phyloP scores from a whole-genome alignment of 768 basidiomycete species.

The Postia placenta region DNA sequence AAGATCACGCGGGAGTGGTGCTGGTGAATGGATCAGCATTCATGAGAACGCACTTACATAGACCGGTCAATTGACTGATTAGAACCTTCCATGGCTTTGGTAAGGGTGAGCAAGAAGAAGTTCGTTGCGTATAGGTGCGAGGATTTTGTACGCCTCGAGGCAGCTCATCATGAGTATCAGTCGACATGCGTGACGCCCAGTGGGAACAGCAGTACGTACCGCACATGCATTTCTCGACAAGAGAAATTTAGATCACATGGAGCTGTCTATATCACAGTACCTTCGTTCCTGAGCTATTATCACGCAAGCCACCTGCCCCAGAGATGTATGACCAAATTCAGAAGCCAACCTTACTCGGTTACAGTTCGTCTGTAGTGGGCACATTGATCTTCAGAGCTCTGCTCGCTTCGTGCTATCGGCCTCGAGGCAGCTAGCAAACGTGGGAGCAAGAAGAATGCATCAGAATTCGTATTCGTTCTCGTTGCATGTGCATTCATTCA shows the following conservation, averaged over 20 bases:
- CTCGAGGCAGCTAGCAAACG: slow-evolving; percentile 11
- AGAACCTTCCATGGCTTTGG: background rate
- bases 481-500: too few species aligned
- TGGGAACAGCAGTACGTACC: background rate
- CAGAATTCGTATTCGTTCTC: background rate
- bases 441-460: background rate
- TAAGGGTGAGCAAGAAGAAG: background rate
- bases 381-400: background rate
- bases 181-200: background rate
- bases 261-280: too few species aligned
- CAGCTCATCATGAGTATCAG: background rate
- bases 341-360: too few species aligned
- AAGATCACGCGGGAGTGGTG: background rate
- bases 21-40: background rate
- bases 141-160: slow-evolving; percentile 5
- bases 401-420: slow-evolving; percentile 12
- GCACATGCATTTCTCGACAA: too few species aligned
- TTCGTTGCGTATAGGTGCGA: too few species aligned
- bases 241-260: too few species aligned
- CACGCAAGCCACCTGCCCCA: too few species aligned
- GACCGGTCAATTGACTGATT: background rate
- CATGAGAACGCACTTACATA: background rate
- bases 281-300: too few species aligned
- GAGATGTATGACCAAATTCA: too few species aligned
- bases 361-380: background rate